Percentiles rank a stretch among this genome's conserved stretches.
Evolutionary conservation across 805 yeast genomes (phyloP).

Genomic region (Kodamaea lidongshanica): DNA sequence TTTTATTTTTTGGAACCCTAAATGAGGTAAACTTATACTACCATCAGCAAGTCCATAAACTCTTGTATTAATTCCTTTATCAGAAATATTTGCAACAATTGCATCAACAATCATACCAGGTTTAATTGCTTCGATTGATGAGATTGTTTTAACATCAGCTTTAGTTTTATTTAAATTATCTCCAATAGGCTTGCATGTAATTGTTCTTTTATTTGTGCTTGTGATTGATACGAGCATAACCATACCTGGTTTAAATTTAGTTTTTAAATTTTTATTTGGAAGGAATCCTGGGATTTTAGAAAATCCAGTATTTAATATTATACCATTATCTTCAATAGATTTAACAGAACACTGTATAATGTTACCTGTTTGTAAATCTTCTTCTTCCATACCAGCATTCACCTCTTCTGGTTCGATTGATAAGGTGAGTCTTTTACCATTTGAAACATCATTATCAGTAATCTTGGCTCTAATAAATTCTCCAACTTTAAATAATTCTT

Average conservation of each 20-base stretch:
- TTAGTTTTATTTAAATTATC: slow-evolving; percentile 42
- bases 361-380: slow-evolving; percentile 58
- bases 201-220: slow-evolving; percentile 43
- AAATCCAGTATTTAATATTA: slow-evolving; percentile 63
- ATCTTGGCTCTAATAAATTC: slow-evolving; percentile 84
- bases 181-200: slow-evolving; percentile 46
- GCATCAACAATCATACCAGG: slow-evolving; percentile 85
- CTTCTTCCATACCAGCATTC: slow-evolving; percentile 54
- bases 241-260: slow-evolving; percentile 48
- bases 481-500: slow-evolving; percentile 56
- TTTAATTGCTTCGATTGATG: slow-evolving; percentile 71
- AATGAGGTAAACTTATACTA: slow-evolving; percentile 62
- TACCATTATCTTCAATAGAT: slow-evolving; percentile 91
- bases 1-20: slow-evolving; percentile 36
- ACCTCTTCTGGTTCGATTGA: slow-evolving; percentile 69
- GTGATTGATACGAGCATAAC: slow-evolving; percentile 58
- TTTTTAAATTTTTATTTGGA: slow-evolving; percentile 42
- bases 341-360: slow-evolving; percentile 70
- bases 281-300: slow-evolving; percentile 61
- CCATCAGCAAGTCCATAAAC: slow-evolving; percentile 72
- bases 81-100: slow-evolving; percentile 50
- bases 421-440: slow-evolving; percentile 61
- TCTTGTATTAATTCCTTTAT: slow-evolving; percentile 64
- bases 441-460: slow-evolving; percentile 40
- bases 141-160: slow-evolving; percentile 45